Evolutionary conservation across 2,329 filamentous ascomycete genomes (phyloP).

Genomic region (Gremmenia infestans): DNA sequence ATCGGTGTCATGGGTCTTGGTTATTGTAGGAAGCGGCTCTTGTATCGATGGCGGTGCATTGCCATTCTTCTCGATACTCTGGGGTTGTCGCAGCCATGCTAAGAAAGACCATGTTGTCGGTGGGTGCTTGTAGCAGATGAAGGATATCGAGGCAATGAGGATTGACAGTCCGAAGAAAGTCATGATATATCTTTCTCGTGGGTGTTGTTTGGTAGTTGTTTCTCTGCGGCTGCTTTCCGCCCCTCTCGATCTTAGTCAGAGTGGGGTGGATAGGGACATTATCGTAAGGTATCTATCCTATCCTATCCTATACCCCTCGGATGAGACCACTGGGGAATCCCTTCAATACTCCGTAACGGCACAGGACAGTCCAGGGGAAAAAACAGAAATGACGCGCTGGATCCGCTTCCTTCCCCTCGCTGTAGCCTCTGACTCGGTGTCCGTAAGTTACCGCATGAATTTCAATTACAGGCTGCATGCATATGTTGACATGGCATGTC

Average conservation of each 20-base stretch:
- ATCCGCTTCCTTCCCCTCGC: not conserved
- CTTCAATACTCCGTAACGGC: not conserved
- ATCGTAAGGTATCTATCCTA: not conserved
- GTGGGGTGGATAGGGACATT: not conserved
- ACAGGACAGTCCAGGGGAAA: not conserved
- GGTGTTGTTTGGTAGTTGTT: not conserved
- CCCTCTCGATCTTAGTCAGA: not conserved
- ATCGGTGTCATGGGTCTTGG: not conserved
- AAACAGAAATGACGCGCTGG: slow-evolving; percentile 10
- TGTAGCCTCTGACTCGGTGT: not conserved
- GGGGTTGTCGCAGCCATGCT: slow-evolving; percentile 23
- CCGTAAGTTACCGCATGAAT: slow-evolving; percentile 17
- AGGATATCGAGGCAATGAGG: slow-evolving; percentile 55
- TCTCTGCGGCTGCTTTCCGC: not conserved
- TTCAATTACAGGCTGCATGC: slow-evolving; percentile 15
- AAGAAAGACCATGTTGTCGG: slow-evolving; percentile 43
- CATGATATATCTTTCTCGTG: slow-evolving; percentile 35
- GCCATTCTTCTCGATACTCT: not conserved
- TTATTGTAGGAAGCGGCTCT: not conserved
- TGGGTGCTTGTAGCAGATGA: slow-evolving; percentile 50
- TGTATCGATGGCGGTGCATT: slow-evolving; percentile 6
- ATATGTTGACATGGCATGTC: slow-evolving; percentile 4
- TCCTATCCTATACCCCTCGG: not conserved
- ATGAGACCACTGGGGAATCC: not conserved
- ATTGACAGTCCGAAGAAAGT: slow-evolving; percentile 56